phyloP scores from a whole-genome alignment of 768 basidiomycete genomes.

The Leccinum longicurvipes region DNA sequence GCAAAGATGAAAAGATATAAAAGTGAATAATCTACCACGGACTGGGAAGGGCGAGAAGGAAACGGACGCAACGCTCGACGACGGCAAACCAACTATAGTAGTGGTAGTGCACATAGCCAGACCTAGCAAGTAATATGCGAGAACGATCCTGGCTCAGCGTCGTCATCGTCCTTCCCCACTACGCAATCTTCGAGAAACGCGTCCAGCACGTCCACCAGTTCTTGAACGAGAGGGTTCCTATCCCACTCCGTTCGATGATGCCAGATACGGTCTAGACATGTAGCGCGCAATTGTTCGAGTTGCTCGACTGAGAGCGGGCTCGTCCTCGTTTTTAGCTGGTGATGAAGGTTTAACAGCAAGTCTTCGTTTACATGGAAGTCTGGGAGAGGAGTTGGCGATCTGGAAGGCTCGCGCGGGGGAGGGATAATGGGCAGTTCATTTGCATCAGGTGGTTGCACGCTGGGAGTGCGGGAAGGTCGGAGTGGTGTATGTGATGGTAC shows the following conservation, averaged over 20 bases:
- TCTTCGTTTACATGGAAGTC: slow-evolving; percentile 66
- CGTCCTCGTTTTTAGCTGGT: slow-evolving; percentile 53
- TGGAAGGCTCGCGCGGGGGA: slow-evolving; percentile 43
- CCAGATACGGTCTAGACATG: slow-evolving; percentile 81
- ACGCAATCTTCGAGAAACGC: slow-evolving; percentile 67
- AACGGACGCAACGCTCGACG: not conserved
- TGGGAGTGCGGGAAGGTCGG: slow-evolving; percentile 8
- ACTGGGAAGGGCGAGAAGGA: not conserved
- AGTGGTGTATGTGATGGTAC: not conserved
- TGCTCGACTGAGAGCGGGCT: slow-evolving; percentile 72
- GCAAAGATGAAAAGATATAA: slow-evolving; percentile 11
- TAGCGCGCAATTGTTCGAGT: slow-evolving; percentile 90
- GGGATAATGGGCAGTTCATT: slow-evolving; percentile 20
- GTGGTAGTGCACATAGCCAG: not conserved
- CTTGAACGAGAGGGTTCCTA: slow-evolving; percentile 57
- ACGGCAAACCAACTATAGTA: not conserved
- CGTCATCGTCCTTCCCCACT: slow-evolving; percentile 16
- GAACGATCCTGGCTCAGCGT: slow-evolving; percentile 1
- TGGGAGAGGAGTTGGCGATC: slow-evolving; percentile 68
- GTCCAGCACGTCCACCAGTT: slow-evolving; percentile 53
- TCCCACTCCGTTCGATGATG: slow-evolving; percentile 80
- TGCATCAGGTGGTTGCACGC: slow-evolving; percentile 8
- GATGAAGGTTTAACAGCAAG: slow-evolving; percentile 46
- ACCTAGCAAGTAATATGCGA: slow-evolving; percentile 1
- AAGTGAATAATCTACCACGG: slow-evolving; percentile 22